Evolutionary conservation across 306 rosid genomes (phyloP).

Genomic region (Malus asiatica): DNA sequence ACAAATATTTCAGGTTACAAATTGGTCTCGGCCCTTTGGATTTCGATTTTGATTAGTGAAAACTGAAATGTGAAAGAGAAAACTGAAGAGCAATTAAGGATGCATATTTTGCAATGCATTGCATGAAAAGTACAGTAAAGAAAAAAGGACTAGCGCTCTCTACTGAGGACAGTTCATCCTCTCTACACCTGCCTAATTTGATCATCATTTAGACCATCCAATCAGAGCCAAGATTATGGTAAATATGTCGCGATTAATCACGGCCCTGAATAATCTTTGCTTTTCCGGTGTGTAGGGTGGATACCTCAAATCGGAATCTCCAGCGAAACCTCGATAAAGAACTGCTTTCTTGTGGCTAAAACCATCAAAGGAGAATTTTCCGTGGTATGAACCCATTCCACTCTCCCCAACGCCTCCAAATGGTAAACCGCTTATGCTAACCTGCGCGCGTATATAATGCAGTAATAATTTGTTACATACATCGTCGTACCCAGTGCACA

Average conservation of each 20-base stretch:
- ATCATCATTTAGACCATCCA: slow-evolving; percentile 17
- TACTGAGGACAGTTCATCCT: neutral
- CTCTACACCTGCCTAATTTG: neutral
- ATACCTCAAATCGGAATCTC: slow-evolving; percentile 54
- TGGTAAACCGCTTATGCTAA: slow-evolving; percentile 54
- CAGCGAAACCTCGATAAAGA: slow-evolving; percentile 52
- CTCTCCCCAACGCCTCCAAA: slow-evolving; percentile 93
- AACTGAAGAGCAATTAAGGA: neutral
- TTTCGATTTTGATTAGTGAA: no score
- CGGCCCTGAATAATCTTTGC: slow-evolving; percentile 47
- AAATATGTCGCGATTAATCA: slow-evolving; percentile 39
- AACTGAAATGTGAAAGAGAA: neutral
- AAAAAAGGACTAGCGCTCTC: neutral
- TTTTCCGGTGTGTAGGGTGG: slow-evolving; percentile 70
- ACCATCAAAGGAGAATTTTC: slow-evolving; percentile 69
- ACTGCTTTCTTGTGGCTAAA: slow-evolving; percentile 82
- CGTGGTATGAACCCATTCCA: slow-evolving; percentile 84
- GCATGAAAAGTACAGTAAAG: neutral
- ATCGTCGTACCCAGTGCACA: no score
- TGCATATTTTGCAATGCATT: neutral
- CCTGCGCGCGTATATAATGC: slow-evolving; percentile 27
- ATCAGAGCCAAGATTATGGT: slow-evolving; percentile 33
- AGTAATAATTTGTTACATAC: neutral
- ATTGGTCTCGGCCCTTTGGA: no score
- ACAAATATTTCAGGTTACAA: no score